A percentile compares a stretch with the other conserved stretches of the same genome.
These are phyloP conservation scores for Dujonia santamariae DNA, from an alignment of 1,139 yeast genomes.

Conservation along the genomic window DNA sequence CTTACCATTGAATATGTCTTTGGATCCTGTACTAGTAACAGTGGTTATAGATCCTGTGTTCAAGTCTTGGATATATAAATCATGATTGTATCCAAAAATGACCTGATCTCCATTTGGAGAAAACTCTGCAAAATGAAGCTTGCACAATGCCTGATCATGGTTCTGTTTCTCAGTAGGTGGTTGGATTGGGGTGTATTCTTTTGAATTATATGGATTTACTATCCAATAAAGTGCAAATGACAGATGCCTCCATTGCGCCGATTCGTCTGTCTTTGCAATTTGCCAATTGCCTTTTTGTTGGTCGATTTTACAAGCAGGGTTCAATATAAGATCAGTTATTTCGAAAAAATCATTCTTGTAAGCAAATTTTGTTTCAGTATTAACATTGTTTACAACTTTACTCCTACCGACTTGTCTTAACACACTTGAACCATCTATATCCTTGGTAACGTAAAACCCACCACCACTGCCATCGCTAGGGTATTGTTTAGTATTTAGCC, in stretches of 20 bases:
- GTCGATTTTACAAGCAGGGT: constrained; percentile 32
- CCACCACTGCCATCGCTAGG: constrained; percentile 21
- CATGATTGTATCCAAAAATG: constrained; percentile 35
- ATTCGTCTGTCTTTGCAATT: constrained; percentile 31
- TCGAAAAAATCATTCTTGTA: constrained; percentile 34
- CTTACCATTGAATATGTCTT: constrained; percentile 68
- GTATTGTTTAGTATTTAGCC: constrained; percentile 32
- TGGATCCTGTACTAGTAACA: constrained; percentile 69
- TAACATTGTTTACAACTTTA: too few relatives aligned
- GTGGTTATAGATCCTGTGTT: constrained; percentile 22
- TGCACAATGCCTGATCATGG: constrained; percentile 14
- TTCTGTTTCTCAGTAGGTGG: constrained; percentile 14
- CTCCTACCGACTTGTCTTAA: constrained; percentile 22
- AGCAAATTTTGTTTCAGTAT: constrained; percentile 28
- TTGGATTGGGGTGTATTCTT: constrained; percentile 24
- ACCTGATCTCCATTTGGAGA: constrained; percentile 37
- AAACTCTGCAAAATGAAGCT: constrained; percentile 42
- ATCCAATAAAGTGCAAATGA: constrained; percentile 41
- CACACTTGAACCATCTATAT: constrained; percentile 14
- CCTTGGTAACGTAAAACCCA: constrained; percentile 31
- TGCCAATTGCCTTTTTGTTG: constrained; percentile 22
- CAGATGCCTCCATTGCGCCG: constrained; percentile 42
- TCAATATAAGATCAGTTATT: constrained; percentile 25
- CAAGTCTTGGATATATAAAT: constrained; percentile 40
- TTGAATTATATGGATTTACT: constrained; percentile 17